Conservation (phyloP, 768 basidiomycete genomes). For the Kwoniella heveanensis region DNA sequence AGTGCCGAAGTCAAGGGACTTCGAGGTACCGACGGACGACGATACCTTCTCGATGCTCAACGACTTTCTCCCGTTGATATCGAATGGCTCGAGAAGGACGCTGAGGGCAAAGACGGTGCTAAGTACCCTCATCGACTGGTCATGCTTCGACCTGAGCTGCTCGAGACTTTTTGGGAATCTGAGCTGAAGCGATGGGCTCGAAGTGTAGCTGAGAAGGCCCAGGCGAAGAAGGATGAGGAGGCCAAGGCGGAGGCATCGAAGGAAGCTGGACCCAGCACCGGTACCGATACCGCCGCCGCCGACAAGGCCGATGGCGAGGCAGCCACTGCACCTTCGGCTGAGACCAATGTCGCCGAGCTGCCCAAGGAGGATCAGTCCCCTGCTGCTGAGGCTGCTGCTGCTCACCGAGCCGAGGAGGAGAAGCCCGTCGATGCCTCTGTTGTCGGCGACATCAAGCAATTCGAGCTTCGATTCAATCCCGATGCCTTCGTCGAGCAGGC, state of each 20-base stretch:
- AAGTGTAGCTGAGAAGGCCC: constrained; percentile 43
- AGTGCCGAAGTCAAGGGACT: constrained; percentile 59
- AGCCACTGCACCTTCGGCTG: constrained; percentile 5
- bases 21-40: constrained; percentile 58
- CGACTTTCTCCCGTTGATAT: constrained; percentile 58
- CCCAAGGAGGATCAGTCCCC: constrained; percentile 24
- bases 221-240: constrained; percentile 25
- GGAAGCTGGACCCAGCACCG: constrained; percentile 25
- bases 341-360: constrained; percentile 28
- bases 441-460: constrained; percentile 48
- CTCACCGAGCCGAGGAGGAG: constrained; percentile 37
- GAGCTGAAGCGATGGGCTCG: constrained; percentile 57
- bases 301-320: constrained; percentile 31
- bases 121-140: constrained; percentile 58
- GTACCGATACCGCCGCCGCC: neutral
- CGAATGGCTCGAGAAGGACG: constrained; percentile 59
- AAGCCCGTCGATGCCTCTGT: constrained; percentile 53
- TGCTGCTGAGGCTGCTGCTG: constrained; percentile 38
- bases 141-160: constrained; percentile 58
- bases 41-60: constrained; percentile 59
- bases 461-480: constrained; percentile 58
- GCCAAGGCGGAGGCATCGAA: constrained; percentile 35
- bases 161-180: constrained; percentile 58
- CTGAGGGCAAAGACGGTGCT: constrained; percentile 37
- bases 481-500: constrained; percentile 59